Base-by-base conservation (phyloP, 495 filamentous ascomycete species). In the Penicillium robsamsonii region DNA sequence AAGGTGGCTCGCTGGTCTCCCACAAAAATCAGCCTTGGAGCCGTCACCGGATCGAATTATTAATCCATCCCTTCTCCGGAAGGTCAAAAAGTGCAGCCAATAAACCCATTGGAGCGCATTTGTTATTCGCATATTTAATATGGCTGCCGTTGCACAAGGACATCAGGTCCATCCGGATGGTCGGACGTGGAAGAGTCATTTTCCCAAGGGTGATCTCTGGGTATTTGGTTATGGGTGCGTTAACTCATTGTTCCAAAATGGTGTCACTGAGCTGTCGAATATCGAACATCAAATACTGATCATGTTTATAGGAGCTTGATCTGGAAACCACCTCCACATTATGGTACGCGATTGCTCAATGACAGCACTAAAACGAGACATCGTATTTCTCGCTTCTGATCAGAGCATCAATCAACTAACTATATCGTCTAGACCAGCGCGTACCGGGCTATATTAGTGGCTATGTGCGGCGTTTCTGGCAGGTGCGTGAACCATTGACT, bases 381-480 rank as follows among this genome's bases (percentile, higher is more conserved):
- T 52, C 0, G n/a, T 30, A 15, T 22, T 43, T 38, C n/a, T 31
- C 5, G n/a, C 11, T 43, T 31, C 15, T 30, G 38, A 31, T 11
- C n/a, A 9, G 22, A 30, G 24, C 22, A 43, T 22, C 27, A 46
- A 18, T 35, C 4, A n/a, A 33, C 56, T 56, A 18, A 56, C 24
- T 13, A 47, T 53, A 29, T 40, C 42, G 27, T 57, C 43, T 56
- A 96, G 93, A 97, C 61, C 83, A 82, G 60, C 80, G 92, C 50
- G 77, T 97, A 11, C 91, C 94, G 1, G 94, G 94, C 6, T 97
- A 91, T 77, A 91, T 98, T 43, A 86, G 84, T 59, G 91, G 92
- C 61, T 99, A 97, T 70, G 94, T 97, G 41, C 87, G 94, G 48
- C 81, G 94, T 24, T 99, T 99, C 70, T 99, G 94, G 94, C 94